phyloP scores from a whole-genome alignment of 805 yeast species.

The Nakazawaea laoshanensis region DNA sequence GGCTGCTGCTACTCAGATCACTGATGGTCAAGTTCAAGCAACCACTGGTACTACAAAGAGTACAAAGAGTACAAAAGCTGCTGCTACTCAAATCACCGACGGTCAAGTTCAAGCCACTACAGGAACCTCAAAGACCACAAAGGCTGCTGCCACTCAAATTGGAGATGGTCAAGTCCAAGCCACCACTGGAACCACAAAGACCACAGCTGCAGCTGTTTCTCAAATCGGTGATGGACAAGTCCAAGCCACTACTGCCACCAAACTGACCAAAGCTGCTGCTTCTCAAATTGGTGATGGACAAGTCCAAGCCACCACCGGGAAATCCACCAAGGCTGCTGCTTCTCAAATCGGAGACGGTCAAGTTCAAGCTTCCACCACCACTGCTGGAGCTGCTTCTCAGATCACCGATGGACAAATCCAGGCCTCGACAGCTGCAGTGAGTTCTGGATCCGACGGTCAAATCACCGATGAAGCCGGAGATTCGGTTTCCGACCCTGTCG shows the following conservation, averaged over 20 bases:
- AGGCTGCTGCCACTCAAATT: conserved; percentile 25
- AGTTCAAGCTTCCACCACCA: conserved; percentile 25
- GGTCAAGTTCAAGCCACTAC: conserved; percentile 37
- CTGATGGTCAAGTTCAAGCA: conserved; percentile 47
- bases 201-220: conserved; percentile 22
- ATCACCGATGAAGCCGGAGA: conserved; percentile 8
- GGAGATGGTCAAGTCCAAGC: conserved; percentile 30
- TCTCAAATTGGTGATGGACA: conserved; percentile 37
- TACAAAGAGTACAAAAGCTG: conserved; percentile 24
- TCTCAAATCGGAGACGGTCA: conserved; percentile 29
- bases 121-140: conserved; percentile 19
- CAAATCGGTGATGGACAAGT: conserved; percentile 40
- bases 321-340: conserved; percentile 20
- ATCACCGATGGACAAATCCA: conserved; percentile 45
- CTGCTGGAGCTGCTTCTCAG: conserved; percentile 26
- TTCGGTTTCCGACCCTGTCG: conserved; percentile 7
- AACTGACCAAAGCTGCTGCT: conserved; percentile 25
- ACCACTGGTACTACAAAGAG: conserved; percentile 29
- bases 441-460: conserved; percentile 16
- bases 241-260: conserved; percentile 26
- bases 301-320: conserved; percentile 23
- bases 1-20: conserved; percentile 35
- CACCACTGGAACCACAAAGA: conserved; percentile 15
- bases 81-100: conserved; percentile 37
- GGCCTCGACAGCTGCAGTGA: conserved; percentile 27